Evolutionary conservation across 768 basidiomycete genomes (phyloP).

Genomic region (Inosperma sp.): DNA sequence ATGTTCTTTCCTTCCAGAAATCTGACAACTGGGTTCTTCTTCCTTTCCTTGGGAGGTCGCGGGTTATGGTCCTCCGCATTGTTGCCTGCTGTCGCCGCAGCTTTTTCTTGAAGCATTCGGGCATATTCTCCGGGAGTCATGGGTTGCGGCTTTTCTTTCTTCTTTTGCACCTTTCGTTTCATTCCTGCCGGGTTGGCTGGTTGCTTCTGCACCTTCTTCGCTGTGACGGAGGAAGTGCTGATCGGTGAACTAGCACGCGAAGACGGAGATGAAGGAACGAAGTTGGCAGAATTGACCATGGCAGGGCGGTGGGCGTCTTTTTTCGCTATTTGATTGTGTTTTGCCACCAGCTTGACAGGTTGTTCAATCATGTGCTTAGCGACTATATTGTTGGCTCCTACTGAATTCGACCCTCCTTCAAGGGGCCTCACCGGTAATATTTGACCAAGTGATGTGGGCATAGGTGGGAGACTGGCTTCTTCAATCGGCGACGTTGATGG

Average conservation of each 20-base stretch:
- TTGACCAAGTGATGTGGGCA: constrained; percentile 1
- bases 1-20: constrained; percentile 53
- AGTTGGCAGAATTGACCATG: constrained; percentile 26
- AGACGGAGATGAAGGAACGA: constrained; percentile 32
- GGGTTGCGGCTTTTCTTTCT: constrained; percentile 29
- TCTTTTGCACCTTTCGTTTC: constrained; percentile 26
- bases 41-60: constrained; percentile 14
- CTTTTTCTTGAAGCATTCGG: constrained; percentile 37
- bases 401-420: background rate
- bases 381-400: constrained; percentile 34
- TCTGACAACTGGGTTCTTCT: constrained; percentile 16
- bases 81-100: constrained; percentile 12
- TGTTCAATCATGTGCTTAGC: constrained; percentile 29
- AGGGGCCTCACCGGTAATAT: background rate
- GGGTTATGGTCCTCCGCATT: constrained; percentile 11
- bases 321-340: constrained; percentile 6
- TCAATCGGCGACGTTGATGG: constrained; percentile 34
- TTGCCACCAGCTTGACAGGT: constrained; percentile 23
- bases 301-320: background rate
- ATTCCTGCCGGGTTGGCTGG: constrained; percentile 13
- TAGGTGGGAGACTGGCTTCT: constrained; percentile 23
- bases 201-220: constrained; percentile 12
- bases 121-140: constrained; percentile 54
- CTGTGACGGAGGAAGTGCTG: constrained; percentile 10
- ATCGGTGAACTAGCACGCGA: constrained; percentile 28